Conservation (phyloP, 495 filamentous ascomycete species). For the Podospora tetraspora region DNA sequence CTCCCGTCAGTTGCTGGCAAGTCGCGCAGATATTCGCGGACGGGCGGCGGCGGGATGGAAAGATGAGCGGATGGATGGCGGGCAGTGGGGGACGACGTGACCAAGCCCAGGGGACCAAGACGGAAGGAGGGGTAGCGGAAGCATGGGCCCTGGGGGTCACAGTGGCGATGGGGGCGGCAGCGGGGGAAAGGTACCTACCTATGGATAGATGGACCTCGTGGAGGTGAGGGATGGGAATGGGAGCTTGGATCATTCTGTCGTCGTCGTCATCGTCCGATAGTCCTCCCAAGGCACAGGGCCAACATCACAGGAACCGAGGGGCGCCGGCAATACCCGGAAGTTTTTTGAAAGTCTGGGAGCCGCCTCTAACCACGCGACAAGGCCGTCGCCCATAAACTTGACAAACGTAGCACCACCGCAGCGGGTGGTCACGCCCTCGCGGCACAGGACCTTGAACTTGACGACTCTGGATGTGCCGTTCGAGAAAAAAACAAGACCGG, state of each 20-base stretch:
- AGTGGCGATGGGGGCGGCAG: background rate
- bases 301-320: background rate
- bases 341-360: background rate
- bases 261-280: background rate
- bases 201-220: too few relatives aligned
- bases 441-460: background rate
- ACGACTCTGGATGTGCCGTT: background rate
- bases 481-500: background rate
- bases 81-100: background rate
- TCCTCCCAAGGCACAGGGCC: background rate
- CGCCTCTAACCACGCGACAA: background rate
- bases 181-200: background rate
- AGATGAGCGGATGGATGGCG: background rate
- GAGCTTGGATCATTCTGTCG: background rate
- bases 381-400: background rate
- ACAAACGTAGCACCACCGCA: background rate
- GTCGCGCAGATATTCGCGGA: background rate
- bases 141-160: background rate
- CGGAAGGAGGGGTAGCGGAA: background rate
- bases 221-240: background rate
- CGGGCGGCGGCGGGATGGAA: background rate
- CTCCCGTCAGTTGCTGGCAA: background rate
- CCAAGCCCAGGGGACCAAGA: background rate
- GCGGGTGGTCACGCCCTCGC: background rate
- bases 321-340: background rate